A percentile compares a stretch with the other conserved stretches of the same genome.
Conservation (phyloP, 1,139 yeast genomes). For the Casaregolazyma suthepensis region DNA sequence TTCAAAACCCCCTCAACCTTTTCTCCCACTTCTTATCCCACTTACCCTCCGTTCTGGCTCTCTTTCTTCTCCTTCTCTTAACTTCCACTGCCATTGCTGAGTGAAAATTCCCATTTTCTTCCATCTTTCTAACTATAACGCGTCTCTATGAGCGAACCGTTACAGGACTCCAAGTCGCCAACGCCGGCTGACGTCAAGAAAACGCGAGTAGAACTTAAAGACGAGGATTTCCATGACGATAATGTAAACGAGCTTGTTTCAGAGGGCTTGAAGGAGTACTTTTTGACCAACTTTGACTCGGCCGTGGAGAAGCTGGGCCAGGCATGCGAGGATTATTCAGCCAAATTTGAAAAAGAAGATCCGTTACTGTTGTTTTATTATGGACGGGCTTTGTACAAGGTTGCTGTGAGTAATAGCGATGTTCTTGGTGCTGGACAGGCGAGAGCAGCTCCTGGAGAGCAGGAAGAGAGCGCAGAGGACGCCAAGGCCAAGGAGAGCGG, state of each 20-base stretch:
- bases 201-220: background rate
- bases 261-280: slow-evolving; percentile 57
- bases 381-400: slow-evolving; percentile 74
- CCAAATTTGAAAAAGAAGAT: slow-evolving; percentile 51
- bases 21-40: too few species aligned
- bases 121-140: background rate
- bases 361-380: slow-evolving; percentile 69
- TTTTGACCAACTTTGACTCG: slow-evolving; percentile 55
- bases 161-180: background rate
- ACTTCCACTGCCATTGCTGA: background rate
- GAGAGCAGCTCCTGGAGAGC: slow-evolving; percentile 29
- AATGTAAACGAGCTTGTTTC: slow-evolving; percentile 45
- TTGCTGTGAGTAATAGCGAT: slow-evolving; percentile 69
- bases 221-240: slow-evolving; percentile 10
- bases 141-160: slow-evolving; percentile 2
- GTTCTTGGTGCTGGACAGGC: slow-evolving; percentile 58
- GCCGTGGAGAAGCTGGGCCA: slow-evolving; percentile 71
- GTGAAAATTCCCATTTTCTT: background rate
- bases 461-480: slow-evolving; percentile 12
- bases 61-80: slow-evolving; percentile 26
- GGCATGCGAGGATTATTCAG: slow-evolving; percentile 58
- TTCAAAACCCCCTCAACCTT: background rate
- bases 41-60: slow-evolving; percentile 31
- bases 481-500: slow-evolving; percentile 21
- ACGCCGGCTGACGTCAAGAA: background rate